phyloP scores from a whole-genome alignment of 2,329 filamentous ascomycete genomes.

The Hypomyces rosellus region DNA sequence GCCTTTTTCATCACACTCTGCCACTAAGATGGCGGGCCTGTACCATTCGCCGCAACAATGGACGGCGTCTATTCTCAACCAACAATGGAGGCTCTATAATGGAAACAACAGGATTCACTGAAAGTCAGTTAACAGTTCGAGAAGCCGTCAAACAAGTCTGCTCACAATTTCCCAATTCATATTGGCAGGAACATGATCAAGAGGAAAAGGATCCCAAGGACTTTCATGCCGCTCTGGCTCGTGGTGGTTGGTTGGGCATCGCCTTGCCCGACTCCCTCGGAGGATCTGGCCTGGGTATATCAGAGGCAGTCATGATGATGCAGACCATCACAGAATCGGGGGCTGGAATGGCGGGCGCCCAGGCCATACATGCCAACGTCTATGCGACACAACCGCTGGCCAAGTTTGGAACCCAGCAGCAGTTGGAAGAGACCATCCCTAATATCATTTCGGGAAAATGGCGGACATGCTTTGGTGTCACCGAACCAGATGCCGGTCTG shows the following conservation, averaged over 20 bases:
- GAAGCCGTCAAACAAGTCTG: conserved; percentile 65
- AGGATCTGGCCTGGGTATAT: conserved; percentile 69
- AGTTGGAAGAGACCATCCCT: conserved; percentile 58
- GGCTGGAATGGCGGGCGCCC: conserved; percentile 68
- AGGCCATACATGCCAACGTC: conserved; percentile 59
- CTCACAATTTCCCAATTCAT: conserved; percentile 63
- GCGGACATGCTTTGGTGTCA: conserved; percentile 75
- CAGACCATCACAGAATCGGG: conserved; percentile 74
- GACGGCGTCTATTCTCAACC: conserved; percentile 27
- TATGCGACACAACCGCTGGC: conserved; percentile 72
- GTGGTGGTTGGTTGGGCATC: conserved; percentile 76
- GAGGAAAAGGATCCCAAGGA: conserved; percentile 65
- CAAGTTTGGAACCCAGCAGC: conserved; percentile 61
- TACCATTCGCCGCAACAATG: too few species aligned
- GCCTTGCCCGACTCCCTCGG: conserved; percentile 69
- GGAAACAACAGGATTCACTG: conserved; percentile 66
- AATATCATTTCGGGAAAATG: conserved; percentile 66
- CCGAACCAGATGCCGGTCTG: conserved; percentile 75
- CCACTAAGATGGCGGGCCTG: too few species aligned
- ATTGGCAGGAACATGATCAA: conserved; percentile 71
- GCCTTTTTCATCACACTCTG: too few species aligned
- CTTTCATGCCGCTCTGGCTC: conserved; percentile 67
- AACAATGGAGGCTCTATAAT: conserved; percentile 45
- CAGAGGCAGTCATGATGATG: conserved; percentile 82
- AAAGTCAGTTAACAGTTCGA: conserved; percentile 65